phyloP scores from a whole-genome alignment of 1,284 basidiomycete species.

The Grifola frondosa region DNA sequence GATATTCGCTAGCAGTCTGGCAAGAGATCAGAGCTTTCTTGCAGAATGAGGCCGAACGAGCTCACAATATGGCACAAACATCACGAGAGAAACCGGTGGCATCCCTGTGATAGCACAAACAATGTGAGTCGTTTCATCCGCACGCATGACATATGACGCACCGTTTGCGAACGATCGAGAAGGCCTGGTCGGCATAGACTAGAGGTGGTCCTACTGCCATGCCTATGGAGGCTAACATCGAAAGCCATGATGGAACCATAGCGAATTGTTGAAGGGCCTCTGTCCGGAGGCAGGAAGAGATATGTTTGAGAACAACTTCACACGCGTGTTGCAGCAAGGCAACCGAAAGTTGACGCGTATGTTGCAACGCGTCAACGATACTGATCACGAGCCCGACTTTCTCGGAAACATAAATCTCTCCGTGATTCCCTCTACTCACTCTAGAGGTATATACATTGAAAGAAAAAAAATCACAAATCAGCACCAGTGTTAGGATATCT shows the following conservation, averaged over 20 bases:
- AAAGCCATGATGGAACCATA: slow-evolving; percentile 50
- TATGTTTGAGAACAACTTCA: no score
- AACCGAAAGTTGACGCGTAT: no score
- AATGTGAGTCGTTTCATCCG: slow-evolving; percentile 19
- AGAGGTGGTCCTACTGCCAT: slow-evolving; percentile 76
- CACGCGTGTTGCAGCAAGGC: no score
- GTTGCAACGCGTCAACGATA: no score
- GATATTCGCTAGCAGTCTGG: slow-evolving; percentile 77
- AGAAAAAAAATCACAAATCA: no score
- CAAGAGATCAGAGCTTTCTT: not conserved
- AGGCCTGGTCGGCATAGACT: slow-evolving; percentile 79
- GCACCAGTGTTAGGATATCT: no score
- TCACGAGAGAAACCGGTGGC: slow-evolving; percentile 84
- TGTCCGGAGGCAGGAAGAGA: no score
- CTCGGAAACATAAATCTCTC: no score
- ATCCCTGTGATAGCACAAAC: slow-evolving; percentile 57
- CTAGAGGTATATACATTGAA: no score
- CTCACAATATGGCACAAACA: slow-evolving; percentile 75
- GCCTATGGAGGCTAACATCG: slow-evolving; percentile 57
- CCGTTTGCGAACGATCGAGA: slow-evolving; percentile 74
- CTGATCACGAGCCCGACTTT: no score
- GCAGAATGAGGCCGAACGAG: slow-evolving; percentile 10
- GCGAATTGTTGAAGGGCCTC: no score
- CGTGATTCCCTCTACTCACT: no score
- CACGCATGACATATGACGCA: slow-evolving; percentile 25